Percentiles rank a stretch among this genome's conserved stretches.
phyloP scores from a whole-genome alignment of 139 green algal genomes.

The Zygnema circumcarinatum region DNA sequence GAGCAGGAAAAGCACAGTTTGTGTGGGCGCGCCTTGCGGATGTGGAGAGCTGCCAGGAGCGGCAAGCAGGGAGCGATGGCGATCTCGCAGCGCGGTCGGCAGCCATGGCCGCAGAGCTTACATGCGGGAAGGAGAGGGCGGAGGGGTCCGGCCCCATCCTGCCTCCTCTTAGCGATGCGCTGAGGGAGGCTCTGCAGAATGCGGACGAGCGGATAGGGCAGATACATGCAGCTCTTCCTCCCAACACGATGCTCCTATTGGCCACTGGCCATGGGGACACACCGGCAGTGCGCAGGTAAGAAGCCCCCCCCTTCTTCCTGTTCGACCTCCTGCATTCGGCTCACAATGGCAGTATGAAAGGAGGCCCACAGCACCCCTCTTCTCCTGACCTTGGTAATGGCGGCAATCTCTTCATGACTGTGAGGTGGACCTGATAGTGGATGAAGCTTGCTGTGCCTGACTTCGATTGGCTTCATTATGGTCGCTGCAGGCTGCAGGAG shows the following conservation, averaged over 20 bases:
- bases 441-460: neutral
- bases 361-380: no score
- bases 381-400: neutral
- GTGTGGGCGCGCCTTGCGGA: conserved; percentile 48
- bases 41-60: conserved; percentile 18
- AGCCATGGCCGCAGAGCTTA: conserved; percentile 7
- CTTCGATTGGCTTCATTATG: neutral
- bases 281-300: conserved; percentile 37
- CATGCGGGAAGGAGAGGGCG: neutral
- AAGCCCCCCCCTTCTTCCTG: neutral
- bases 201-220: conserved; percentile 30
- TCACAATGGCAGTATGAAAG: no score
- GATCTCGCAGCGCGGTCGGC: neutral
- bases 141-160: neutral
- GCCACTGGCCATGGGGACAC: conserved; percentile 55
- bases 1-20: conserved; percentile 18
- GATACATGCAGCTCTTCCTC: conserved; percentile 44
- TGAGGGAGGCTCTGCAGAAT: conserved; percentile 26
- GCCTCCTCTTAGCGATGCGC: neutral
- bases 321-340: no score
- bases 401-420: neutral
- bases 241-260: conserved; percentile 57
- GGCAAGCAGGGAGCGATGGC: neutral
- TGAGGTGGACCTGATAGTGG: neutral
- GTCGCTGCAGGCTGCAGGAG: neutral